Conservation (phyloP, 805 yeast genomes). For the Ogataea nonfermentans region DNA sequence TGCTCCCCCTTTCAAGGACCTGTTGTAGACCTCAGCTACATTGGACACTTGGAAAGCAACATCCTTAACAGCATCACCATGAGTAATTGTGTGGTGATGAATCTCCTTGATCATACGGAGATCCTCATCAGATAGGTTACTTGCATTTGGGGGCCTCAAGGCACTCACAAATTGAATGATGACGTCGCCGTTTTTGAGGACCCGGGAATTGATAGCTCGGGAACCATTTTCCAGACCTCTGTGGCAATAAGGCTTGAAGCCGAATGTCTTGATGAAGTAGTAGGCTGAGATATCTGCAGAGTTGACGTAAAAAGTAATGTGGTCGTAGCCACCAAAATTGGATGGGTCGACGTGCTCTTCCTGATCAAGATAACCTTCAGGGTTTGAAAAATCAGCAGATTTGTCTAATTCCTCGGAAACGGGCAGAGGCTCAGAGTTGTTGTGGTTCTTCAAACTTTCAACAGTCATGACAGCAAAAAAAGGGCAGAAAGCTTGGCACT, state of each 20-base stretch:
- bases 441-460: too few relatives aligned
- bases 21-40: constrained; percentile 41
- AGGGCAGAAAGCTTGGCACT: too few relatives aligned
- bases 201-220: constrained; percentile 53
- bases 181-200: constrained; percentile 55
- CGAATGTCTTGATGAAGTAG: constrained; percentile 53
- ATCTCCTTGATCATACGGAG: constrained; percentile 31
- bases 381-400: too few relatives aligned
- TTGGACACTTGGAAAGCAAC: constrained; percentile 63
- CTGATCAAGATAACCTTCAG: constrained; percentile 4
- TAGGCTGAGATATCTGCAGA: constrained; percentile 65
- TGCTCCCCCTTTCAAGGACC: constrained; percentile 54
- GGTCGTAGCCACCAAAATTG: constrained; percentile 48
- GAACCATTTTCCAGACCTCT: constrained; percentile 70
- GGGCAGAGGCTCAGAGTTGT: too few relatives aligned
- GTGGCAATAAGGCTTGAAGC: constrained; percentile 62
- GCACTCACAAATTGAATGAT: constrained; percentile 47
- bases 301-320: constrained; percentile 69
- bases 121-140: constrained; percentile 11
- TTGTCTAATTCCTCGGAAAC: too few relatives aligned
- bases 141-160: constrained; percentile 28
- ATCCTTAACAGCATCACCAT: constrained; percentile 83
- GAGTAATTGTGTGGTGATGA: constrained; percentile 46
- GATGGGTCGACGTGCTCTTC: constrained; percentile 6
- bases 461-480: too few relatives aligned